Evolutionary conservation across 345 rosid genomes (phyloP).

Genomic region (Gossypium bickii): DNA sequence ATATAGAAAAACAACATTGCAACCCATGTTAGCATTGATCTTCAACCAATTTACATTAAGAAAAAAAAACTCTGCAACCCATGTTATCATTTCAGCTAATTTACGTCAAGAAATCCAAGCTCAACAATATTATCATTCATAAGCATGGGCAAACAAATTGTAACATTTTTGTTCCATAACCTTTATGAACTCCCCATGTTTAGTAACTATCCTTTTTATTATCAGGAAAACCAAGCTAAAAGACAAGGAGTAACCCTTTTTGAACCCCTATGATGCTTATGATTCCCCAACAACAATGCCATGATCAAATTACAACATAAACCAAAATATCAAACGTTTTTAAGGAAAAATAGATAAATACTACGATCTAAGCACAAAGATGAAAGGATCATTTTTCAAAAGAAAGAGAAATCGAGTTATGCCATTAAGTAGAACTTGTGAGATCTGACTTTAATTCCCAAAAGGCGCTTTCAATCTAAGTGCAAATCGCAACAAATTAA

Average conservation of each 20-base stretch:
- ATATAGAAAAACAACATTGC: neutral
- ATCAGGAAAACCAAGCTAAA: neutral
- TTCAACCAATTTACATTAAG: neutral
- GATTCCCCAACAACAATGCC: neutral
- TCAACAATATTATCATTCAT: too few species aligned
- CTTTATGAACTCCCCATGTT: neutral
- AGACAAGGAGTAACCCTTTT: neutral
- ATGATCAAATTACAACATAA: neutral
- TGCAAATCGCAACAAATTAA: neutral
- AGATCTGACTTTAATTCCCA: constrained; percentile 23
- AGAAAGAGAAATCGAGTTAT: constrained; percentile 1
- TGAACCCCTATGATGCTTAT: neutral
- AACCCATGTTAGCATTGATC: neutral
- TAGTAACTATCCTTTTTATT: neutral
- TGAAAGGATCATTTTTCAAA: neutral
- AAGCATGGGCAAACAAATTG: neutral
- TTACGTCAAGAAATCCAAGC: neutral
- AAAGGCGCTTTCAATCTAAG: constrained; percentile 6
- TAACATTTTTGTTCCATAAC: neutral
- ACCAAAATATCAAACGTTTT: constrained; percentile 7
- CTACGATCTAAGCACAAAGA: too few species aligned
- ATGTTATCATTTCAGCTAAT: too few species aligned
- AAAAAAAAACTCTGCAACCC: too few species aligned
- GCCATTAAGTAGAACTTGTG: neutral
- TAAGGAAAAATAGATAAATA: neutral